phyloP scores from a whole-genome alignment of 2,329 filamentous ascomycete genomes.

The Sarocladiaceae sp. region DNA sequence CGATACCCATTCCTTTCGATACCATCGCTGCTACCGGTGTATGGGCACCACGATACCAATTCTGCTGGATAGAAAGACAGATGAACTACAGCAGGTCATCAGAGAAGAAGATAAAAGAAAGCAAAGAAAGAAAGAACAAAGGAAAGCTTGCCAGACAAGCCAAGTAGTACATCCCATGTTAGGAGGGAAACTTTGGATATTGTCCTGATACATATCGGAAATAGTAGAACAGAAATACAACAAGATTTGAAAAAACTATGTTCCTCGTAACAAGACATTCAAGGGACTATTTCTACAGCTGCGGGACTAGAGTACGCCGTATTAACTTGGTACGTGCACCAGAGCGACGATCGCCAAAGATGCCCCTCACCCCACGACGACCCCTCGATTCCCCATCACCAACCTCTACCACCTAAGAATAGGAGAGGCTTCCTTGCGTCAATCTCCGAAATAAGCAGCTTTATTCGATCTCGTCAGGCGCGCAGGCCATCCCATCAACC shows the following conservation, averaged over 20 bases:
- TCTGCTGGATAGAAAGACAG: too few species aligned
- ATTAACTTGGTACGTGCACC: too few species aligned
- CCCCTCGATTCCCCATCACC: too few species aligned
- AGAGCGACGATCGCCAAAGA: neutral
- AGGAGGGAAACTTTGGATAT: too few species aligned
- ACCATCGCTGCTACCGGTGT: neutral
- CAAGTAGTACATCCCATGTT: too few species aligned
- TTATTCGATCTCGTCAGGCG: neutral
- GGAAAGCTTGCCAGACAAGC: too few species aligned
- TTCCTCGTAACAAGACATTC: too few species aligned
- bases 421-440: constrained; percentile 1
- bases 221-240: too few species aligned
- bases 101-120: constrained; percentile 13
- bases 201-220: too few species aligned
- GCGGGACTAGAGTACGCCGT: too few species aligned
- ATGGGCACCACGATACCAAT: neutral
- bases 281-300: too few species aligned
- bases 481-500: neutral
- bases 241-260: too few species aligned
- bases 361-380: neutral
- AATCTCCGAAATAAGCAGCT: neutral
- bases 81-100: constrained; percentile 5
- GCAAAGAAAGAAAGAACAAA: constrained; percentile 13
- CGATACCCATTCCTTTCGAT: neutral
- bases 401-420: constrained; percentile 1